Percentiles rank a stretch among this genome's conserved stretches.
Evolutionary conservation across 345 rosid species (phyloP).

Genomic region (Combretum micranthum): DNA sequence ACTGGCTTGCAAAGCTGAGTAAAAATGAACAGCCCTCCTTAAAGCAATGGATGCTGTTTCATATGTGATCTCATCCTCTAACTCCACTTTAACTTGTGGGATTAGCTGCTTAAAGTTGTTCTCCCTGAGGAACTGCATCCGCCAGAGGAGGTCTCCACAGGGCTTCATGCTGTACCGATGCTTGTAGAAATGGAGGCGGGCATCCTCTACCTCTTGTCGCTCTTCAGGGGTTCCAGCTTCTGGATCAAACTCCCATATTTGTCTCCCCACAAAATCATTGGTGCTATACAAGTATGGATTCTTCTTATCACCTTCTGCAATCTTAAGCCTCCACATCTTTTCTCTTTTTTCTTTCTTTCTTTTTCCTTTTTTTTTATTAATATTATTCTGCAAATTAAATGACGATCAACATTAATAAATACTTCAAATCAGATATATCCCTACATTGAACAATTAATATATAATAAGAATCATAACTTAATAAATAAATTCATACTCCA

Average conservation of each 20-base stretch:
- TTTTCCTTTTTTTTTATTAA: background rate
- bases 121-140: conserved; percentile 25
- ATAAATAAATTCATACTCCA: no score
- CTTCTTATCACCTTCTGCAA: conserved; percentile 11
- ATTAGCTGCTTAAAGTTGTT: conserved; percentile 22
- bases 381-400: no score
- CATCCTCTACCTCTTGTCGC: conserved; percentile 11
- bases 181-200: conserved; percentile 20
- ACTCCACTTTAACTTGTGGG: conserved; percentile 20
- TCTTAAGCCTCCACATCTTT: conserved; percentile 29
- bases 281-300: conserved; percentile 18
- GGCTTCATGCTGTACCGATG: conserved; percentile 15
- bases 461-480: no score
- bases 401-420: no score
- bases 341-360: no score
- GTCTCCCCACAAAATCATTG: conserved; percentile 19
- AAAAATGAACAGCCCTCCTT: conserved; percentile 24
- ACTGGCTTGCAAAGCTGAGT: conserved; percentile 29
- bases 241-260: conserved; percentile 24
- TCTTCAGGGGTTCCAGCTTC: conserved; percentile 15
- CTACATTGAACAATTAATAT: no score
- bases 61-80: conserved; percentile 21
- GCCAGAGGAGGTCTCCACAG: conserved; percentile 22
- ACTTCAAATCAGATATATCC: no score
- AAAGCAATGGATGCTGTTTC: conserved; percentile 18